phyloP scores from a whole-genome alignment of 345 rosid genomes.

The Murraya koenigii region DNA sequence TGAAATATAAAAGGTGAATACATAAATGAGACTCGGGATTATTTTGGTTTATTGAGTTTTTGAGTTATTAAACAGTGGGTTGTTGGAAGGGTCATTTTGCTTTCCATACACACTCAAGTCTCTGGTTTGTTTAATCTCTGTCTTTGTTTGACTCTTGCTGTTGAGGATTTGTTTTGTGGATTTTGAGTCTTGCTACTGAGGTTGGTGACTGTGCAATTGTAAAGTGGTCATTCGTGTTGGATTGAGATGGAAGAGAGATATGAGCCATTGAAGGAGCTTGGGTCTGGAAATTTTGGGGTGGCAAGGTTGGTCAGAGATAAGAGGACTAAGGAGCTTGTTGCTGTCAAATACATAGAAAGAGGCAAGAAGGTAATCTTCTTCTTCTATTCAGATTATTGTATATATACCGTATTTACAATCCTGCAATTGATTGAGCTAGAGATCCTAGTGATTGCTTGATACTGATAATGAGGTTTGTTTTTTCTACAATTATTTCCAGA shows the following conservation, averaged over 20 bases:
- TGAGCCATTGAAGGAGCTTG: slow-evolving; percentile 77
- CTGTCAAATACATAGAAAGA: slow-evolving; percentile 91
- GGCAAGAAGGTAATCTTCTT: slow-evolving; percentile 67
- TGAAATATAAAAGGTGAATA: neutral
- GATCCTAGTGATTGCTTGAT: neutral
- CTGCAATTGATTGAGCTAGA: neutral
- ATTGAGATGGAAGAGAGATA: slow-evolving; percentile 56
- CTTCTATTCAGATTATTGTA: neutral
- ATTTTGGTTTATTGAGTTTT: too few species aligned
- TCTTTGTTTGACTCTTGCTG: too few species aligned
- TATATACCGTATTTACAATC: neutral
- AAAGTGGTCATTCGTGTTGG: neutral
- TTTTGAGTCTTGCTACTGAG: too few species aligned
- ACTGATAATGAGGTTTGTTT: neutral
- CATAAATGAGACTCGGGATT: neutral
- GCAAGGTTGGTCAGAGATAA: slow-evolving; percentile 81
- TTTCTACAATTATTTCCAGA: neutral
- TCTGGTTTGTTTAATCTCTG: neutral
- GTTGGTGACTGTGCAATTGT: too few species aligned
- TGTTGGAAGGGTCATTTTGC: neutral
- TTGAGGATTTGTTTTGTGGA: too few species aligned
- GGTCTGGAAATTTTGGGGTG: slow-evolving; percentile 91
- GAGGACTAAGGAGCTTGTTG: slow-evolving; percentile 80
- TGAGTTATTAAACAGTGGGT: neutral
- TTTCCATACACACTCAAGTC: neutral